Percentiles rank a stretch among this genome's conserved stretches.
Evolutionary conservation across 2,329 filamentous ascomycete species (phyloP).

Genomic region (Thermoascus crustaceus): DNA sequence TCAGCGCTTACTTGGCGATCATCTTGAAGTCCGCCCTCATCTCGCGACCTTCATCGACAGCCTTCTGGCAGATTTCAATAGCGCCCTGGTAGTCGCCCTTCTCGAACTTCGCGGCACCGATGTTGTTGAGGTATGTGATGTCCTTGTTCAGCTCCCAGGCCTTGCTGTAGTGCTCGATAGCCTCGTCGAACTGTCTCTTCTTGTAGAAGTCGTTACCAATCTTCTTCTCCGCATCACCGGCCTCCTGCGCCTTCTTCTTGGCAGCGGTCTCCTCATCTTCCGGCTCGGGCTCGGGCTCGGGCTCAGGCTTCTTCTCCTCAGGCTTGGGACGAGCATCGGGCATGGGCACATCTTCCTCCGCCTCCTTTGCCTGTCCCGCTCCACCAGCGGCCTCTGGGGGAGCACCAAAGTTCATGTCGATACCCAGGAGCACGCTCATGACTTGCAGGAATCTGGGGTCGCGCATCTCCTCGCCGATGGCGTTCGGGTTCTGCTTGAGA

Average conservation of each 20-base stretch:
- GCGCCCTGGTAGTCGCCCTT: conserved; percentile 88
- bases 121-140: conserved; percentile 95
- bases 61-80: conserved; percentile 79
- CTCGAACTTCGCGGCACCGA: conserved; percentile 88
- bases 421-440: conserved; percentile 83
- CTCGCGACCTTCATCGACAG: conserved; percentile 79
- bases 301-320: conserved; percentile 47
- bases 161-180: conserved; percentile 88
- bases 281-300: conserved; percentile 57
- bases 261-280: conserved; percentile 76
- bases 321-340: conserved; percentile 53
- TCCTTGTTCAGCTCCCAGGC: conserved; percentile 95
- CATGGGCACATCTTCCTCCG: conserved; percentile 70
- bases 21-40: conserved; percentile 95
- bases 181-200: conserved; percentile 93
- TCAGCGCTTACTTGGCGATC: conserved; percentile 66
- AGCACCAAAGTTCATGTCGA: conserved; percentile 72
- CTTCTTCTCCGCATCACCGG: conserved; percentile 89
- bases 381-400: conserved; percentile 41
- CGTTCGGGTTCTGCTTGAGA: conserved; percentile 71
- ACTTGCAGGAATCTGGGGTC: conserved; percentile 92
- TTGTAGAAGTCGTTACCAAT: conserved; percentile 94
- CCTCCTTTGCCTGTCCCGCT: conserved; percentile 40
- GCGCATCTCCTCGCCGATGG: conserved; percentile 69
- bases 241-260: conserved; percentile 84